Evolutionary conservation across 345 rosid species (phyloP).

Genomic region (Gossypium longicalyx): DNA sequence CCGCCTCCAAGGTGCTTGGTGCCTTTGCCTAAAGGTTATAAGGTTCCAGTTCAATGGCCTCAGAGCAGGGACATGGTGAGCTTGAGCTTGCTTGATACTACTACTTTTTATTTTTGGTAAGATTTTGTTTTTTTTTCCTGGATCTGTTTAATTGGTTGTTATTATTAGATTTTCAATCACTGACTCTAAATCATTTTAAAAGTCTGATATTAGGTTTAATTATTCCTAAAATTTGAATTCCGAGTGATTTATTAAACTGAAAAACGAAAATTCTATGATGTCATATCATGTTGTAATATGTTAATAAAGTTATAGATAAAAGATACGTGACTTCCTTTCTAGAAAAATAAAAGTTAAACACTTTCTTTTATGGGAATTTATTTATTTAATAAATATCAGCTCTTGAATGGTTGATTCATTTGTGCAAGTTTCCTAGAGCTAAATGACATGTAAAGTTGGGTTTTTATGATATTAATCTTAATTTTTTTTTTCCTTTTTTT

Average conservation of each 20-base stretch:
- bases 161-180: background rate
- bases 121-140: background rate
- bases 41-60: slow-evolving; percentile 74
- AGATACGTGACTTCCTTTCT: background rate
- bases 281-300: background rate
- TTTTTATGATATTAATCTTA: background rate
- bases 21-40: slow-evolving; percentile 68
- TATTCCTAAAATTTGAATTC: too few species aligned
- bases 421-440: background rate
- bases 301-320: background rate
- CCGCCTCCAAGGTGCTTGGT: slow-evolving; percentile 62
- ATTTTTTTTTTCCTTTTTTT: too few species aligned
- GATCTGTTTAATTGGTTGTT: background rate
- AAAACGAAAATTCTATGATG: background rate
- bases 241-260: background rate
- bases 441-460: background rate
- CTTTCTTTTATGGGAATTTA: too few species aligned
- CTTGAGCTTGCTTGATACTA: slow-evolving; percentile 22
- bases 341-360: background rate
- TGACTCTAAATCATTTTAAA: background rate
- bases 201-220: too few species aligned
- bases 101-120: slow-evolving; percentile 11
- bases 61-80: slow-evolving; percentile 99
- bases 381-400: background rate
- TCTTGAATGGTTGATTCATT: background rate